These are phyloP conservation scores for Eimeria acervulina DNA, from an alignment of 169 alveolate genomes.

Conservation along the genomic window DNA sequence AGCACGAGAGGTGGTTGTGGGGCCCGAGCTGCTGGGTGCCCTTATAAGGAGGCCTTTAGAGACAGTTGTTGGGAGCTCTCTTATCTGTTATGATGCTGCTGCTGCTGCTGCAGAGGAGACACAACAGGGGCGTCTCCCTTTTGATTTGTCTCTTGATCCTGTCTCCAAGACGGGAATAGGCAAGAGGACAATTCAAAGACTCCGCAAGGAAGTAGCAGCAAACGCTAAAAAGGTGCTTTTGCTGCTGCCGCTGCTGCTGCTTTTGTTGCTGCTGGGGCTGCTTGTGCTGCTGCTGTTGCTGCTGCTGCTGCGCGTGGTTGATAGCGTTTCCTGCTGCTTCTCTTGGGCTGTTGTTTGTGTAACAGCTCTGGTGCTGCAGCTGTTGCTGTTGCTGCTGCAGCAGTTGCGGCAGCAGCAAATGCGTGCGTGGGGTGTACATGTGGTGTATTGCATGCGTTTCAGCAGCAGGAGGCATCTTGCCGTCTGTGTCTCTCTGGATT, in stretches of 20 bases:
- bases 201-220: constrained; percentile 47
- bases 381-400: background rate
- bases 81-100: background rate
- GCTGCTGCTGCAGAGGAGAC: background rate
- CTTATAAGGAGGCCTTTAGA: background rate
- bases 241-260: constrained; percentile 37
- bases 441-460: background rate
- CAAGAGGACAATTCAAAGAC: constrained; percentile 58
- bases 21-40: constrained; percentile 31
- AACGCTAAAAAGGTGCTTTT: constrained; percentile 50
- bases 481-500: constrained; percentile 54
- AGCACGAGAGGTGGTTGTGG: constrained; percentile 40
- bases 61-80: background rate
- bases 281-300: constrained; percentile 27
- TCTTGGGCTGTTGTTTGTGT: background rate
- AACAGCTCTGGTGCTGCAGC: background rate
- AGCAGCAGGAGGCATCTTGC: constrained; percentile 9
- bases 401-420: background rate
- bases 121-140: constrained; percentile 48
- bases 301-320: background rate
- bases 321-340: background rate
- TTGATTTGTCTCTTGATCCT: constrained; percentile 73
- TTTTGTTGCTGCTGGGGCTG: background rate
- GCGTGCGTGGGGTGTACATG: background rate
- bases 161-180: constrained; percentile 65